Percentiles rank a stretch among this genome's conserved stretches.
These are phyloP conservation scores for Talinum fruticosum DNA, from an alignment of 148 eudicot species.

Conservation along the genomic window DNA sequence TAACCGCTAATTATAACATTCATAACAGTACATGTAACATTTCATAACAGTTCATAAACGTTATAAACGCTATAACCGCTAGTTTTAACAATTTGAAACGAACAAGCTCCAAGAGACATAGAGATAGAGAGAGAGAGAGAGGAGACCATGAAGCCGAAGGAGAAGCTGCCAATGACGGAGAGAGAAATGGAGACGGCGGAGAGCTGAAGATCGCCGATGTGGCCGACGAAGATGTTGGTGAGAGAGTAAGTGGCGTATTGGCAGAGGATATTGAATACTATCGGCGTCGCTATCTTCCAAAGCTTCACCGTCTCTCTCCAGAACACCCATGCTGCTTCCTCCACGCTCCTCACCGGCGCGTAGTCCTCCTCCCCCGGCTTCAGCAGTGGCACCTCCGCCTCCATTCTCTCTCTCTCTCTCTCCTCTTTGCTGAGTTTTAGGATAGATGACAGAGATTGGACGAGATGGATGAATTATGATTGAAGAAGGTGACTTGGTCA, in stretches of 20 bases:
- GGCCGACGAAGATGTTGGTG: background rate
- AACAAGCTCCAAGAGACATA: too few relatives aligned
- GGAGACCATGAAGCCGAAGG: background rate
- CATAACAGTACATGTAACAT: background rate
- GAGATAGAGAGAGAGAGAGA: background rate
- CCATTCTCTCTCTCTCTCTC: background rate
- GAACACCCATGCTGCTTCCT: background rate
- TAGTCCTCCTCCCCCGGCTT: background rate
- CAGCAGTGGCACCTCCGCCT: background rate
- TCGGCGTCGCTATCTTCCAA: background rate
- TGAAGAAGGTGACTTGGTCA: too few relatives aligned
- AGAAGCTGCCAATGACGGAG: background rate
- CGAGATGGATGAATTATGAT: too few relatives aligned
- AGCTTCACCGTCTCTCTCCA: background rate
- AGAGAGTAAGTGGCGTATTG: background rate
- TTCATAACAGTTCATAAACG: too few relatives aligned
- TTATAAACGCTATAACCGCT: too few relatives aligned
- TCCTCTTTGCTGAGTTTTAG: too few relatives aligned
- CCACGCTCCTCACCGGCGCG: constrained; percentile 1
- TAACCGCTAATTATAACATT: background rate
- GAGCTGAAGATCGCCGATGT: background rate
- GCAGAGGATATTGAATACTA: background rate
- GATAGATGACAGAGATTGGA: too few relatives aligned
- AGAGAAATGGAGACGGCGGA: background rate
- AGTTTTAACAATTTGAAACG: too few relatives aligned